Evolutionary conservation across 352 stramenopile genomes (phyloP), one percentile per base, ranked within the genome.

Genomic region (Phytophthora cajani): DNA sequence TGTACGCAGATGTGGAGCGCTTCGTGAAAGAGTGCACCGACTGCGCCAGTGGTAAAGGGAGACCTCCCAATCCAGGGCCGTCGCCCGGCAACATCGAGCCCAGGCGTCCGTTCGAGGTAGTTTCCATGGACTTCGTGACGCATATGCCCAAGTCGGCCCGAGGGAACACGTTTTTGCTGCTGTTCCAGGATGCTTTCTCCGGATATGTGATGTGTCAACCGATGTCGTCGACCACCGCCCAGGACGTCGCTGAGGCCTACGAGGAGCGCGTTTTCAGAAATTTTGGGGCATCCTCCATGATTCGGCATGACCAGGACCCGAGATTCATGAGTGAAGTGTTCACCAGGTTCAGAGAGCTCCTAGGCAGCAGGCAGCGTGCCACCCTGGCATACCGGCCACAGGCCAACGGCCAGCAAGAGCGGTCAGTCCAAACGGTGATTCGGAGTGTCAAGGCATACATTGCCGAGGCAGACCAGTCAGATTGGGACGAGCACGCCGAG

Each of bases 221-320:
- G 5, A 62, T 62, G 56, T 5, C 4, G 2, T 30, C 21, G 2
- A 62, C 56, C 2, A 62, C 56, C 6, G 56, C 56, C 14, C 56
- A 62, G 19, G 56, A 62, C 9, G 56, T 62, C 1, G 56, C 56
- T 0, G 56, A 62, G 19, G 56, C 56, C 3, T 61, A 61, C 11
- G 55, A 61, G 36, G 55, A 61, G 42, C 21, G 36, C 5, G 55
- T 52, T 8, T 32, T 32, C 27, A 32, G 27, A 1, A 32, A 1
- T 32, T 32, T 32, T 8, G 27, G 27, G 3, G 27, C 27, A 8
- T 32, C 27, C 3, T 32, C 27, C 2, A 32, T 32, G 3, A 32
- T 32, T 32, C 27, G 27, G 27, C 7, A 32, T 8, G 27, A 32
- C 7, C 27, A 32, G 7, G 27, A 32, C 7, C 27, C 27, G 27